Conservation (phyloP, 441 rosid genomes). For the Euphorbia corollata region DNA sequence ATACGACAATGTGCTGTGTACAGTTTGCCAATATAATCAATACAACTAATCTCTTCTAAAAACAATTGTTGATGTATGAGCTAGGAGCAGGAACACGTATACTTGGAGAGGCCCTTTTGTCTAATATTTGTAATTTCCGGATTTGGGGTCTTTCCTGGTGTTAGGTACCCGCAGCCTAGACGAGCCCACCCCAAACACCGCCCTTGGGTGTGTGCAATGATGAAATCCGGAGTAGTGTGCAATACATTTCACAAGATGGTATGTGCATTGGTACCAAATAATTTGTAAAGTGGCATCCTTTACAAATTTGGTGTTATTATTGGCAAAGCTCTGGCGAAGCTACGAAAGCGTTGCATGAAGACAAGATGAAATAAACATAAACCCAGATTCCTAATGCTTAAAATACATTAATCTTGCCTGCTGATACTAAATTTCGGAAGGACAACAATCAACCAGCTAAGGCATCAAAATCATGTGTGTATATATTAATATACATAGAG, state of each 20-base stretch:
- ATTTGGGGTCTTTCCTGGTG: no score
- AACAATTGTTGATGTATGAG: not conserved
- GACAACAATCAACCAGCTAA: not conserved
- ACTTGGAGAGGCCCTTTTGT: no score
- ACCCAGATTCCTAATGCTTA: not conserved
- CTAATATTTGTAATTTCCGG: no score
- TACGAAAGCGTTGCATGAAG: no score
- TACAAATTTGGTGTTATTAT: no score
- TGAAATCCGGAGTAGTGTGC: not conserved
- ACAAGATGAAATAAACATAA: not conserved
- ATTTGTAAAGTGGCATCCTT: no score
- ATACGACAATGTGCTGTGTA: not conserved
- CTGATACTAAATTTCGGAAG: not conserved
- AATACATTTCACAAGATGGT: no score
- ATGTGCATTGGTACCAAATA: no score
- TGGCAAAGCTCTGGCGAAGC: no score
- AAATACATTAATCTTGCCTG: not conserved
- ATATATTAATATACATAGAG: not conserved
- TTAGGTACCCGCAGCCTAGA: no score
- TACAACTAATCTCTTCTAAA: not conserved
- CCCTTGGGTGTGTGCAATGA: not conserved
- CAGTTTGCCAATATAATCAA: not conserved
- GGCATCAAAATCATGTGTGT: not conserved
- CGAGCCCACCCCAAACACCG: no score
- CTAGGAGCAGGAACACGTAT: no score